Evolutionary conservation across 495 filamentous ascomycete species (phyloP), one percentile per base, ranked within the genome.

Genomic region (Aspergillus sclerotioniger): DNA sequence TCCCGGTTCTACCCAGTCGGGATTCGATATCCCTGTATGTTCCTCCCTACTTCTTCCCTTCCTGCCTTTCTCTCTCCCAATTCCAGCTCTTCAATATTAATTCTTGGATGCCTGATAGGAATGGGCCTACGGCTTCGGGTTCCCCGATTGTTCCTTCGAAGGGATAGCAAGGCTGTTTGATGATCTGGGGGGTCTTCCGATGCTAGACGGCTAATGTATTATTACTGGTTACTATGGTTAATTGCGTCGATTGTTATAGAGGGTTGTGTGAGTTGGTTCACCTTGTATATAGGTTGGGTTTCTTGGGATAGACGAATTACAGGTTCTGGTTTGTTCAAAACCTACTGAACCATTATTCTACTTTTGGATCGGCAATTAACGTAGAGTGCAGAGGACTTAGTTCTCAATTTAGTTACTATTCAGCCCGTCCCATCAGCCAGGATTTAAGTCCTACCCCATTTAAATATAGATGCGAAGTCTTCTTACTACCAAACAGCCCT

Each of bases 91-190:
- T 16, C 4, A 35, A 31, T 29, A 28, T 32, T 10, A n/a, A 29
- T 50, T 8, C 28, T 3, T 13, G 20, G 5, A 13, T 47, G 44
- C 12, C 12, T 46, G 12, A 3, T 50, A 70, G 68, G 70, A 76
- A 61, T 76, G 73, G 73, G 68, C 73, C 7, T 70, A 76, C 56
- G 73, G 71, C 1, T 76, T 76, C 21, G 73, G 71, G 3, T 73
- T 76, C 51, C 71, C 71, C 1, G 74, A 75, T 57, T 77, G 71
- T 54, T 74, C 74, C 1, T 74, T 75, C 31, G 72, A 77, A 17
- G 71, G 72, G 2, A 73, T 75, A 43, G 72, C 71, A 0, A 61
- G 70, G 39, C 52, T 77, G 15, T 75, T 77, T 52, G 69, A 76
- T 68, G 67, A 67, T 68, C 60, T 76, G 35, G 71, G 69, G 0